phyloP scores from a whole-genome alignment of 768 basidiomycete genomes.

The Leccinum obscurum region DNA sequence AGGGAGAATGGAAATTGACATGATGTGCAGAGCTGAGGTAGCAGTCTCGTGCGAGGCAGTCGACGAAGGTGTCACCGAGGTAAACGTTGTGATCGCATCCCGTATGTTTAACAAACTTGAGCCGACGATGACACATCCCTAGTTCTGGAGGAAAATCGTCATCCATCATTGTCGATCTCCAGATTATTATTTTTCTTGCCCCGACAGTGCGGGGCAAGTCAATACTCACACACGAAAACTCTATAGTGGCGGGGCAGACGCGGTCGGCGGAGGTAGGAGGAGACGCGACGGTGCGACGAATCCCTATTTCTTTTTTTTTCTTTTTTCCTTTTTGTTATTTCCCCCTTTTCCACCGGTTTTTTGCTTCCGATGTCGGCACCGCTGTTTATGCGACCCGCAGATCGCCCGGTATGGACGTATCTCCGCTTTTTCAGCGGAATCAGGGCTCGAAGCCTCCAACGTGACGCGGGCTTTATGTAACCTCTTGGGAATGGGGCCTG shows the following conservation, averaged over 20 bases:
- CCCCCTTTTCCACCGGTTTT: conserved; percentile 1
- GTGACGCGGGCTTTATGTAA: background rate
- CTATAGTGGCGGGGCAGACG: background rate
- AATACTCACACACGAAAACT: background rate
- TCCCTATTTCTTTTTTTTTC: background rate
- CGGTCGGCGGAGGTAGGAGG: conserved; percentile 5
- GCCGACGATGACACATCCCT: conserved; percentile 65
- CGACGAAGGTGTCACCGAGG: conserved; percentile 43
- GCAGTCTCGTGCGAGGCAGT: conserved; percentile 52
- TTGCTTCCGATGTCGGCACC: conserved; percentile 15
- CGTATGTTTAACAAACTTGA: conserved; percentile 50
- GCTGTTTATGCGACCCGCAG: conserved; percentile 16
- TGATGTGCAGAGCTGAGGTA: conserved; percentile 52
- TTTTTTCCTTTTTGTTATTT: background rate
- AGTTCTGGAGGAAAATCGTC: background rate
- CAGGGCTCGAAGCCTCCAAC: background rate
- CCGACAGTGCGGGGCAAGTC: background rate
- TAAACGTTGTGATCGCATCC: conserved; percentile 59
- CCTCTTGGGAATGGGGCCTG: background rate
- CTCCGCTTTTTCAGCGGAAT: background rate
- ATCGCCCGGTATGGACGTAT: background rate
- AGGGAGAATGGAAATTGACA: conserved; percentile 38
- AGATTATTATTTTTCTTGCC: background rate
- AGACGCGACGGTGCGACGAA: background rate
- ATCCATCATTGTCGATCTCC: background rate